phyloP scores from a whole-genome alignment of 164 flowering plant genomes.

The Magnolia kwangsiensis region DNA sequence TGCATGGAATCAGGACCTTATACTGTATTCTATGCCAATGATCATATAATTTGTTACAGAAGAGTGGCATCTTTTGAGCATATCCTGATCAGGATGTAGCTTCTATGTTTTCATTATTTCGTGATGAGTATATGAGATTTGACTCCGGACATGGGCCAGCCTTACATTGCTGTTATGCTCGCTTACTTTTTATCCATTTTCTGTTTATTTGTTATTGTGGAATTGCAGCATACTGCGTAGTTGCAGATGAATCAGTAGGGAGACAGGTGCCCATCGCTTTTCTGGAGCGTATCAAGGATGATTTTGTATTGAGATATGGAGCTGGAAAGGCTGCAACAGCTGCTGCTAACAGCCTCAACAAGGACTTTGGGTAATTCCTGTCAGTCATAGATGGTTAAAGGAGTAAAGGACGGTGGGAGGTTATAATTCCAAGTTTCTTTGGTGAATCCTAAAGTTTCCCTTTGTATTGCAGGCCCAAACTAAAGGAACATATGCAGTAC shows the following conservation, averaged over 20 bases:
- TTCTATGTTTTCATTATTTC: no score
- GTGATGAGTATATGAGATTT: no score
- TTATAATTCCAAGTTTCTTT: not conserved
- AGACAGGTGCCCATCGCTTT: conserved; percentile 25
- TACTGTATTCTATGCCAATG: no score
- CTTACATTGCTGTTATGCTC: not conserved
- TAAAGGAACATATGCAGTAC: conserved; percentile 27
- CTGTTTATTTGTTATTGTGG: not conserved
- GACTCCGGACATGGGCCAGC: not conserved
- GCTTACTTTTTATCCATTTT: no score
- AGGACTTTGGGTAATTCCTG: conserved; percentile 21
- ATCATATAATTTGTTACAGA: no score
- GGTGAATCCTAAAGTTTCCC: not conserved
- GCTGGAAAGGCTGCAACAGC: conserved; percentile 28
- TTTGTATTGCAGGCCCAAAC: conserved; percentile 17
- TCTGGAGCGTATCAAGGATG: conserved; percentile 29
- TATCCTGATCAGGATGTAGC: no score
- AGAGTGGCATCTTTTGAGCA: no score
- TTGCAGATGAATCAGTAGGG: conserved; percentile 24
- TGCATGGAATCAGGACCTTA: no score
- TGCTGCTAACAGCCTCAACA: conserved; percentile 23
- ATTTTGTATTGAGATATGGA: conserved; percentile 25
- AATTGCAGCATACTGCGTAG: conserved; percentile 23
- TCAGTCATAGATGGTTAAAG: not conserved
- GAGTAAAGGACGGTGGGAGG: no score